Conservation (phyloP, 306 rosid species). For the Mimosa pudica region DNA sequence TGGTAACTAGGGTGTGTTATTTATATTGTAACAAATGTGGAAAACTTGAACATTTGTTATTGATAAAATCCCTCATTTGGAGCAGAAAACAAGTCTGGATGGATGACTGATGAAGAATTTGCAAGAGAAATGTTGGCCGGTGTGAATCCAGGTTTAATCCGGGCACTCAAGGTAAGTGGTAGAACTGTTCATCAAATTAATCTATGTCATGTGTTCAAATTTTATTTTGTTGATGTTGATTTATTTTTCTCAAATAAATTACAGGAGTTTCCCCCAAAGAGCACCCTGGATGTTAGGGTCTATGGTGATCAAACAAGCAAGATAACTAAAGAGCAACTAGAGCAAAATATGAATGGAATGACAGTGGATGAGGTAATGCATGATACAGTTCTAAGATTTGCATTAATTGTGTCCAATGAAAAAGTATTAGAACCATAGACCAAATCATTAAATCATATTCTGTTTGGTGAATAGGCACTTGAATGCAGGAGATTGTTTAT, state of each 20-base stretch:
- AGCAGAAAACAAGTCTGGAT: slow-evolving; percentile 60
- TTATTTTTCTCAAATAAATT: slow-evolving; percentile 22
- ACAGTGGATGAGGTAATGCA: slow-evolving; percentile 66
- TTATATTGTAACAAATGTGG: neutral
- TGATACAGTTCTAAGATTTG: neutral
- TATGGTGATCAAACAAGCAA: slow-evolving; percentile 80
- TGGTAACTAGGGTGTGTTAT: neutral
- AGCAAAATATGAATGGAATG: slow-evolving; percentile 52
- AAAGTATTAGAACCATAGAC: neutral
- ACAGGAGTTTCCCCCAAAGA: slow-evolving; percentile 78
- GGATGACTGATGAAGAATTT: slow-evolving; percentile 93
- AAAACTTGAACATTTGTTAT: neutral
- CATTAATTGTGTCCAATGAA: neutral
- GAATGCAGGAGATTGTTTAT: slow-evolving; percentile 45
- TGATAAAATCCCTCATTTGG: slow-evolving; percentile 20
- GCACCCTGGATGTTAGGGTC: slow-evolving; percentile 55
- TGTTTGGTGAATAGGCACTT: slow-evolving; percentile 57
- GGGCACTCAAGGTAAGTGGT: slow-evolving; percentile 59
- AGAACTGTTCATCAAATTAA: neutral
- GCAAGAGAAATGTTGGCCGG: slow-evolving; percentile 95
- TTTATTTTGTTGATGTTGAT: neutral
- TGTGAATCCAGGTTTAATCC: slow-evolving; percentile 64
- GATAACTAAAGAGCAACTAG: slow-evolving; percentile 50
- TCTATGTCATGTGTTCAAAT: neutral
- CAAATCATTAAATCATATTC: neutral